phyloP scores from a whole-genome alignment of 257 asterid genomes.

The Ophiorrhiza pumila region DNA sequence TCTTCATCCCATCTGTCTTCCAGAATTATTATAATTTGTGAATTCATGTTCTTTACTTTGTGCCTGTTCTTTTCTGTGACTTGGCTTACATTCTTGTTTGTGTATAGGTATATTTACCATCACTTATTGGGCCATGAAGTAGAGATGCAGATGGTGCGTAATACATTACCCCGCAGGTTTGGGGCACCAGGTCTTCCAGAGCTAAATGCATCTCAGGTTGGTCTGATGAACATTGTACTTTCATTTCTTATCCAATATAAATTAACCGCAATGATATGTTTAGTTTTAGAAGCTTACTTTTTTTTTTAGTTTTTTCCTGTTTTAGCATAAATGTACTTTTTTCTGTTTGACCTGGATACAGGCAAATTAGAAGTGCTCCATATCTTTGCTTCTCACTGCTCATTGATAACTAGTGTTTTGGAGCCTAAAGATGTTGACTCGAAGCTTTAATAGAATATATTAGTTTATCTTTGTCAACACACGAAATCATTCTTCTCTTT shows the following conservation, averaged over 20 bases:
- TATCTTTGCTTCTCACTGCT: background rate
- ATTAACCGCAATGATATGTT: background rate
- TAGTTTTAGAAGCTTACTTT: background rate
- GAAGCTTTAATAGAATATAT: too few relatives aligned
- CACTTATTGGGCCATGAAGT: slow-evolving; percentile 98
- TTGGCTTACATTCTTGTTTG: background rate
- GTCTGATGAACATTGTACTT: background rate
- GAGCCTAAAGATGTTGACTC: background rate
- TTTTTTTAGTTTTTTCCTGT: background rate
- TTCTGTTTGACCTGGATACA: background rate
- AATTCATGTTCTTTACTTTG: background rate
- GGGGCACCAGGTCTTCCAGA: slow-evolving; percentile 99
- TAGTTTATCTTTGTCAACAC: too few relatives aligned
- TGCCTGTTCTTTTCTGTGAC: slow-evolving; percentile 2
- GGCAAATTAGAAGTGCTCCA: background rate
- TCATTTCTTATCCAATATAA: background rate
- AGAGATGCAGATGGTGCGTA: slow-evolving; percentile 98
- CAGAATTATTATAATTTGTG: background rate
- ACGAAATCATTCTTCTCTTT: background rate
- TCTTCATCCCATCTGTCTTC: background rate
- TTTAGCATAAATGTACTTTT: background rate
- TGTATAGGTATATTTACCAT: slow-evolving; percentile 87
- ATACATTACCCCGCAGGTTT: slow-evolving; percentile 91
- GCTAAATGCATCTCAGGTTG: slow-evolving; percentile 97
- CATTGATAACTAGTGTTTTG: background rate